phyloP scores from a whole-genome alignment of 176 grass and related monocot genomes.

The Puccinellia tenuiflora region DNA sequence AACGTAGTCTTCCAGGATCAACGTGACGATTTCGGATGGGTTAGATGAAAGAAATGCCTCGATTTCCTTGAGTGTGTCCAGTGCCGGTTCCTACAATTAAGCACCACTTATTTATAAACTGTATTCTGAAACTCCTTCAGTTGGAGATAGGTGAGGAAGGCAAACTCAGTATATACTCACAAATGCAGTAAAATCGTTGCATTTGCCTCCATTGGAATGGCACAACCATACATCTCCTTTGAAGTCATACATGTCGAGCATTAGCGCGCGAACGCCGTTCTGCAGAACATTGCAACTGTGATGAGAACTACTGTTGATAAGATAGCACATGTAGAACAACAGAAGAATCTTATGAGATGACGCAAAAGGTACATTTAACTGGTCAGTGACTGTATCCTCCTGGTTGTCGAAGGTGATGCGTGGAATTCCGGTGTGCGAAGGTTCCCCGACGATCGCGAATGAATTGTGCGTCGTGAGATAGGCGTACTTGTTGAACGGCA shows the following conservation, averaged over 20 bases:
- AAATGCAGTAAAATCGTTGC: conserved; percentile 85
- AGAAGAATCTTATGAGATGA: background rate
- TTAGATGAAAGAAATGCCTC: conserved; percentile 73
- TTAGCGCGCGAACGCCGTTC: conserved; percentile 81
- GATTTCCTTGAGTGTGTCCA: conserved; percentile 87
- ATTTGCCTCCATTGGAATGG: conserved; percentile 75
- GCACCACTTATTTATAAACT: background rate
- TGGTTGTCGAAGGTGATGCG: conserved; percentile 85
- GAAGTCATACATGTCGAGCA: conserved; percentile 96
- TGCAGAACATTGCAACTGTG: conserved; percentile 5
- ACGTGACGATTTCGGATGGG: conserved; percentile 79
- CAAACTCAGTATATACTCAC: conserved; percentile 45
- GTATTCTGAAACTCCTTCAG: background rate
- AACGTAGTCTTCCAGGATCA: conserved; percentile 94
- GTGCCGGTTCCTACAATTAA: conserved; percentile 59
- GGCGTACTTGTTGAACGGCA: conserved; percentile 97
- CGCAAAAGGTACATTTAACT: conserved; percentile 54
- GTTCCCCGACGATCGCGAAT: conserved; percentile 73
- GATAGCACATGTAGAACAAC: background rate
- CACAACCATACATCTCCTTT: conserved; percentile 82
- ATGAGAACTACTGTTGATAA: background rate
- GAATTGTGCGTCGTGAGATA: conserved; percentile 94
- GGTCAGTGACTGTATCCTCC: conserved; percentile 77
- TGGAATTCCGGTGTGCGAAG: conserved; percentile 80
- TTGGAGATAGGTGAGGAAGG: background rate